phyloP scores from a whole-genome alignment of 306 rosid genomes.

The Malus orientalis region DNA sequence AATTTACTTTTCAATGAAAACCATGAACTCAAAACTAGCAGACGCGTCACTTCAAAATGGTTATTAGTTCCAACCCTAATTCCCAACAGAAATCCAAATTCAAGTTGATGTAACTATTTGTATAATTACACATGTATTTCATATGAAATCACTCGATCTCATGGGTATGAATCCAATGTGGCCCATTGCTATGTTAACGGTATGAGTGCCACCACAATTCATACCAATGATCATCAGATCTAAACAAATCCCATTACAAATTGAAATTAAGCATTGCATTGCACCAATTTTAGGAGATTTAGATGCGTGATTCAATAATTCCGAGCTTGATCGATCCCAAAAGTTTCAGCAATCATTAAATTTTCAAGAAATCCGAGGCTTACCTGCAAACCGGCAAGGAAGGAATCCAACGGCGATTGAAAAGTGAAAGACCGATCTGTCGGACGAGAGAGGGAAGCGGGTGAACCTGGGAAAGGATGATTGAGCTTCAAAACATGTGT shows the following conservation, averaged over 20 bases:
- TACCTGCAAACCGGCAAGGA: background rate
- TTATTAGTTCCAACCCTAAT: background rate
- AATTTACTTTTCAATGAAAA: no score
- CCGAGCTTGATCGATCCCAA: no score
- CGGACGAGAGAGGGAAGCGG: background rate
- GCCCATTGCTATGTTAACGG: background rate
- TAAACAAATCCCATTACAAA: background rate
- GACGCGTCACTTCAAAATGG: background rate
- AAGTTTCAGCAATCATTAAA: background rate
- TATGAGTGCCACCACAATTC: no score
- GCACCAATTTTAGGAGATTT: background rate
- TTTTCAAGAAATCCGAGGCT: background rate
- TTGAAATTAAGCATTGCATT: background rate
- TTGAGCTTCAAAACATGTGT: background rate
- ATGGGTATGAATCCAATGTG: background rate
- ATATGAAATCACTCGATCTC: background rate
- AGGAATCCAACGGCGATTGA: background rate
- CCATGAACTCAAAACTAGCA: background rate
- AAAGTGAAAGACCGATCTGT: background rate
- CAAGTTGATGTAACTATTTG: no score
- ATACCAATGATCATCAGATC: background rate
- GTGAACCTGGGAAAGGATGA: background rate
- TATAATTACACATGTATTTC: background rate
- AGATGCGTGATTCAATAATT: background rate
- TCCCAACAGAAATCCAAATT: background rate